These are phyloP conservation scores for Entoloma clypeatum DNA, from an alignment of 1,284 basidiomycete species.

Conservation along the genomic window DNA sequence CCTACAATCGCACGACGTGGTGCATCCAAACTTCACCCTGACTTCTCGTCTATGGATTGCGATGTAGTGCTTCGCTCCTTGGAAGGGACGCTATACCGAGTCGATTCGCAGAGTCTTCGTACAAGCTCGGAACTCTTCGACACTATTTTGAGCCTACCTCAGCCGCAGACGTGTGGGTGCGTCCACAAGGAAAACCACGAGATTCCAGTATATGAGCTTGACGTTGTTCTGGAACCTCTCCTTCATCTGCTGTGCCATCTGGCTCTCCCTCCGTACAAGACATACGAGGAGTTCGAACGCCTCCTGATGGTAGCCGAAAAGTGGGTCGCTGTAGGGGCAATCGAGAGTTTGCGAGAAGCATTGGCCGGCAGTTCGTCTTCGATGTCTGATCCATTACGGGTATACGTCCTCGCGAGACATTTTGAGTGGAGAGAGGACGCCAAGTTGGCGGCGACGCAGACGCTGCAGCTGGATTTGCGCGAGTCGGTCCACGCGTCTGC, in stretches of 20 bases:
- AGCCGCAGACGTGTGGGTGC: conserved; percentile 21
- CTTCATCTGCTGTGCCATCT: conserved; percentile 36
- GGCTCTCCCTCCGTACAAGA: conserved; percentile 27
- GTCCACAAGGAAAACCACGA: conserved; percentile 15
- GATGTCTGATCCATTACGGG: conserved; percentile 31
- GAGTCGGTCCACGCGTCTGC: conserved; percentile 27
- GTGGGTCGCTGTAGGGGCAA: conserved; percentile 41
- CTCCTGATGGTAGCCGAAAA: conserved; percentile 40
- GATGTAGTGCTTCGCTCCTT: conserved; percentile 38
- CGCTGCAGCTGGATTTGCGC: conserved; percentile 34
- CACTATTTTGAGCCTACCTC: conserved; percentile 43
- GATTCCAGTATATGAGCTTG: conserved; percentile 37
- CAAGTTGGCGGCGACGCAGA: conserved; percentile 35
- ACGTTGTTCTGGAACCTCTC: conserved; percentile 31
- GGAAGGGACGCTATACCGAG: conserved; percentile 36
- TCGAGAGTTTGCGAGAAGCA: conserved; percentile 34
- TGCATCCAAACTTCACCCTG: conserved; percentile 22
- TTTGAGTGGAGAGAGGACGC: conserved; percentile 42
- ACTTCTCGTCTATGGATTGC: conserved; percentile 32
- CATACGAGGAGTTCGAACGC: conserved; percentile 32
- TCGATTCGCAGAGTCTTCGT: conserved; percentile 38
- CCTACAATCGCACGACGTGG: neutral
- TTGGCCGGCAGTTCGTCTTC: conserved; percentile 33
- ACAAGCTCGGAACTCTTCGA: conserved; percentile 40
- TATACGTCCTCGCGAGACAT: conserved; percentile 40